Conservation (phyloP, 1,284 basidiomycete genomes). For the Phylloporus sp. region DNA sequence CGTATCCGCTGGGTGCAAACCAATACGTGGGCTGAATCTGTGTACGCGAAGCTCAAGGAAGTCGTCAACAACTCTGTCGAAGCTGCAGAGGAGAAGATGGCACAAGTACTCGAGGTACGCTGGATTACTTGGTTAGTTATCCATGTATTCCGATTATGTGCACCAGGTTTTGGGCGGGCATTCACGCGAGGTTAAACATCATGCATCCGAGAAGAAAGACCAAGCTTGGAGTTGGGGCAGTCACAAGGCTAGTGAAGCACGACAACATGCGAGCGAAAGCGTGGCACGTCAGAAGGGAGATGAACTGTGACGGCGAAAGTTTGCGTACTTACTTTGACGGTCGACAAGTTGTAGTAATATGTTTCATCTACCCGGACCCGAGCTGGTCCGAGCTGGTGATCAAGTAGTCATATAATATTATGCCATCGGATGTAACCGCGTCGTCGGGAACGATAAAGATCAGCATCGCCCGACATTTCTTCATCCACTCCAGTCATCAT, state of each 20-base stretch:
- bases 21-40: slow-evolving; percentile 55
- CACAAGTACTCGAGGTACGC: slow-evolving; percentile 41
- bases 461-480: background rate
- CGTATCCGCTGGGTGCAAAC: slow-evolving; percentile 79
- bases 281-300: slow-evolving; percentile 30
- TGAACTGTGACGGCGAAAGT: slow-evolving; percentile 25
- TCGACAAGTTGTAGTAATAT: background rate
- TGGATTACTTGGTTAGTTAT: background rate
- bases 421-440: slow-evolving; percentile 27
- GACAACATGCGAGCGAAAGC: slow-evolving; percentile 23
- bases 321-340: no score
- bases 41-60: slow-evolving; percentile 63
- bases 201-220: slow-evolving; percentile 20
- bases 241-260: slow-evolving; percentile 30
- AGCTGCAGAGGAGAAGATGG: slow-evolving; percentile 70
- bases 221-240: slow-evolving; percentile 28
- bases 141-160: background rate
- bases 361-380: slow-evolving; percentile 2
- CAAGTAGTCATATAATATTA: slow-evolving; percentile 5
- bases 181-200: slow-evolving; percentile 22
- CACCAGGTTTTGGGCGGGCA: slow-evolving; percentile 40
- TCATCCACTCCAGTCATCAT: slow-evolving; percentile 51
- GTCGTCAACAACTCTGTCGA: slow-evolving; percentile 65
- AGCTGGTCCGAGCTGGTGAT: slow-evolving; percentile 1
- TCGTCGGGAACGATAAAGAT: slow-evolving; percentile 25